Evolutionary conservation across 148 eudicot species (phyloP), one percentile per base, ranked within the genome.

Genomic region (Mesembryanthemum crystallinum): DNA sequence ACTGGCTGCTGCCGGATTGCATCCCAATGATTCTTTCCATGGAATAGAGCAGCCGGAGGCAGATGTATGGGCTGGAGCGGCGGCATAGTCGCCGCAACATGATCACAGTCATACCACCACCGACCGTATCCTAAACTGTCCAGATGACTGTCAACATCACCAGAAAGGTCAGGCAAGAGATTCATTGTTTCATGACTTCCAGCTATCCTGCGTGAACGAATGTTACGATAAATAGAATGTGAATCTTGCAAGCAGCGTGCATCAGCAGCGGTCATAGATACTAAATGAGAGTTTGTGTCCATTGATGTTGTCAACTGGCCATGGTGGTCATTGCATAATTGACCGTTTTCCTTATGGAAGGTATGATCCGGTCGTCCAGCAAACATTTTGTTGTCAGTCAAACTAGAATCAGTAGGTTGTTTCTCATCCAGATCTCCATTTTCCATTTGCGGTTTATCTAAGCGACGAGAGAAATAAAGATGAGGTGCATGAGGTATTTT

Each of bases 141-240:
- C 51, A 87, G 71, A 74, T 89, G 90, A 64, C 65, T 33, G 20
- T 85, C 86, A 60, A 81, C 88, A 74, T 92, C 97, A 71, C 97
- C 99, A 30, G 77, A 69, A 29, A 95, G 98, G 83, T 86, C 92
- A 9, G 85, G 75, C 74, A 86, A 81, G 10, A 84, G 75, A 20
- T 43, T 73, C 37, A 21, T 73, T 71, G 52, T 73, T 72, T 81
- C 83, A 64, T 63, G 76, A 35, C 67, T 75, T 64, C 79, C 67
- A 24, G 33, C 65, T 3, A 47, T 37, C 39, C 23, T 43, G 4
- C 14, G 39, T 57, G 59, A 70, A 63, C 14, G 23, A 70, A 9
- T 64, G 63, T 30, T 64, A 47, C 55, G 39, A 42, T 29, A 39
- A 13, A 69, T 28, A 29, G 67, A 25, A 42, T 71, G 65, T 51